A percentile compares a stretch with the other conserved stretches of the same genome.
These are phyloP conservation scores for Psilocybe tampanensis DNA, from an alignment of 768 basidiomycete genomes.

Conservation along the genomic window DNA sequence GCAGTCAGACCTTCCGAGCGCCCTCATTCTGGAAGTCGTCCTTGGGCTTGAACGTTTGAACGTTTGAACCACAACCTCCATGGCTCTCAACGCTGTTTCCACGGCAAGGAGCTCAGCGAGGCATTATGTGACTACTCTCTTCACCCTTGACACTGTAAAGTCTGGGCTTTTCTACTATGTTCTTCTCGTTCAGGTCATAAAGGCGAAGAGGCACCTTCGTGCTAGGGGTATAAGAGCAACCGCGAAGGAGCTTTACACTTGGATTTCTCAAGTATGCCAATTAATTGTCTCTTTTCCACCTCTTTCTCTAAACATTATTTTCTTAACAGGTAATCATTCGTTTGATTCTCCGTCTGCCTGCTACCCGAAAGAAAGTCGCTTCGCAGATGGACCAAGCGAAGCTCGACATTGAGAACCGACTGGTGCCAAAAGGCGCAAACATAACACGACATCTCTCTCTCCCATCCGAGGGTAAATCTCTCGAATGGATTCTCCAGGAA, in stretches of 20 bases:
- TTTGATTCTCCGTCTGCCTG: slow-evolving; percentile 63
- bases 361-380: slow-evolving; percentile 59
- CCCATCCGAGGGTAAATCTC: slow-evolving; percentile 61
- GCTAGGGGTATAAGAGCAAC: slow-evolving; percentile 60
- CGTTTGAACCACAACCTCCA: slow-evolving; percentile 13
- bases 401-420: slow-evolving; percentile 63
- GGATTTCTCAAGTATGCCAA: slow-evolving; percentile 49
- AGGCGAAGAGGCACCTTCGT: slow-evolving; percentile 60
- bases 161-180: slow-evolving; percentile 62
- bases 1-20: neutral
- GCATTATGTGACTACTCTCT: slow-evolving; percentile 16
- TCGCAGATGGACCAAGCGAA: slow-evolving; percentile 66
- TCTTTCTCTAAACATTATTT: neutral
- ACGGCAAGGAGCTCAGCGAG: slow-evolving; percentile 14
- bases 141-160: slow-evolving; percentile 52
- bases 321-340: slow-evolving; percentile 51
- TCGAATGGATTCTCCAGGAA: slow-evolving; percentile 76
- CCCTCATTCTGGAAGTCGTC: neutral
- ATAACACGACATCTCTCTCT: slow-evolving; percentile 69
- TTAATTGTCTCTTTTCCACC: neutral
- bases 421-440: slow-evolving; percentile 64
- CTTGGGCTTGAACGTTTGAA: slow-evolving; percentile 1
- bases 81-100: slow-evolving; percentile 19
- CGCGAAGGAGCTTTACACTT: slow-evolving; percentile 52
- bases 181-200: slow-evolving; percentile 50